These are phyloP conservation scores for Paramecium primaurelia DNA, from an alignment of 73 alveolate genomes.

Conservation along the genomic window DNA sequence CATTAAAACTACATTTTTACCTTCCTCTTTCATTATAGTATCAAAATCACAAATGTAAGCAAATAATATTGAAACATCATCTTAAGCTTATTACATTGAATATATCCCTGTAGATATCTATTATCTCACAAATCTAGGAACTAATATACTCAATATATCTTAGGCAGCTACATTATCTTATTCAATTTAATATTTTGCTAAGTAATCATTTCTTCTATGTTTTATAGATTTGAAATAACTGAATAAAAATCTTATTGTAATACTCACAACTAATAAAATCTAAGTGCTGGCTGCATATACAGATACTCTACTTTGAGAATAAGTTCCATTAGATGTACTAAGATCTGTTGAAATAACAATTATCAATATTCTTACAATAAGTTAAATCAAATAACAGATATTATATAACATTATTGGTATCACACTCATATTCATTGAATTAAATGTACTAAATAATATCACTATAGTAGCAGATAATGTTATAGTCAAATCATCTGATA, in stretches of 20 bases:
- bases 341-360: neutral
- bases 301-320: constrained; percentile 28
- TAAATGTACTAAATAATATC: neutral
- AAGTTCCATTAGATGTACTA: neutral
- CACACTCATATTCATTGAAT: constrained; percentile 43
- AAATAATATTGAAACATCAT: constrained; percentile 59
- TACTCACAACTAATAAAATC: neutral
- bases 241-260: neutral
- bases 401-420: constrained; percentile 14
- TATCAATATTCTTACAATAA: neutral
- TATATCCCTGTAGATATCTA: constrained; percentile 20
- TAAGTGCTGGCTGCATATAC: constrained; percentile 30
- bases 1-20: constrained; percentile 39
- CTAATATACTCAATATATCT: constrained; percentile 39
- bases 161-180: constrained; percentile 43
- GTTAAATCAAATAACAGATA: neutral
- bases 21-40: constrained; percentile 51
- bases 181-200: constrained; percentile 31
- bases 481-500: neutral
- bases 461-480: neutral
- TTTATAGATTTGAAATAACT: neutral
- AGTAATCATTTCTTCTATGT: constrained; percentile 38
- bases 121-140: constrained; percentile 57
- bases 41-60: constrained; percentile 60
- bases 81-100: constrained; percentile 52